Evolutionary conservation across 2,329 filamentous ascomycete species (phyloP).

Genomic region (Dactylellina haptotyla): DNA sequence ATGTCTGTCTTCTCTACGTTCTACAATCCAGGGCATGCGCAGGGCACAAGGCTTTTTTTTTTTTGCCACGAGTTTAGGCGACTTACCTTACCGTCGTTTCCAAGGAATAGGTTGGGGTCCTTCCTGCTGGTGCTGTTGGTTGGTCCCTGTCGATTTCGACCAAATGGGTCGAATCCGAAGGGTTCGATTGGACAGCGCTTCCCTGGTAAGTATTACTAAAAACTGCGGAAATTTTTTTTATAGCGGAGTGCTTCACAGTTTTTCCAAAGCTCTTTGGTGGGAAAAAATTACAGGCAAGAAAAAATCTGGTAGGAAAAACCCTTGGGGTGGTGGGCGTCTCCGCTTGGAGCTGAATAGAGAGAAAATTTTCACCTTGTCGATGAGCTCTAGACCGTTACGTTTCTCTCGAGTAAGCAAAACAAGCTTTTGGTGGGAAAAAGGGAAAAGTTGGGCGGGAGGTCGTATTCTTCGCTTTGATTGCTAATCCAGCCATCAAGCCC

Average conservation of each 20-base stretch:
- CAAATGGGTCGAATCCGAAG: slow-evolving; percentile 32
- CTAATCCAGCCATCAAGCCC: slow-evolving; percentile 17
- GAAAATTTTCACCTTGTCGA: slow-evolving; percentile 41
- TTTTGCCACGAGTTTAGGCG: slow-evolving; percentile 54
- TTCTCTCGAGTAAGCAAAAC: slow-evolving; percentile 45
- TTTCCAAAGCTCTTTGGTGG: not conserved
- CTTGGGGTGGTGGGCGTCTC: not conserved
- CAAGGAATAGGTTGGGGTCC: slow-evolving; percentile 22
- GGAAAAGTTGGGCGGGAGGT: not conserved
- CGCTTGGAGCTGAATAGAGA: slow-evolving; percentile 34
- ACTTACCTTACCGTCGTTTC: slow-evolving; percentile 41
- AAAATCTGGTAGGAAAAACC: not conserved
- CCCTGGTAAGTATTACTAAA: not conserved
- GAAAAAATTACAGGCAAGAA: slow-evolving; percentile 21
- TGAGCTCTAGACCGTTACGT: slow-evolving; percentile 38
- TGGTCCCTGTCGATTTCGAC: slow-evolving; percentile 52
- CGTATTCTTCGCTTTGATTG: slow-evolving; percentile 38
- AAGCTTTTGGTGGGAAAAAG: slow-evolving; percentile 13
- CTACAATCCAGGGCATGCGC: slow-evolving; percentile 3
- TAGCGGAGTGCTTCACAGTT: slow-evolving; percentile 9
- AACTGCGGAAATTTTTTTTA: slow-evolving; percentile 22
- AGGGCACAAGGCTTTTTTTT: no score
- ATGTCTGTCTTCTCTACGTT: slow-evolving; percentile 9
- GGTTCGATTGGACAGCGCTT: slow-evolving; percentile 32
- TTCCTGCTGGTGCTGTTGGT: slow-evolving; percentile 6